These are phyloP conservation scores for Talaromyces sp. DNA, from an alignment of 2,329 filamentous ascomycete genomes.

Conservation along the genomic window DNA sequence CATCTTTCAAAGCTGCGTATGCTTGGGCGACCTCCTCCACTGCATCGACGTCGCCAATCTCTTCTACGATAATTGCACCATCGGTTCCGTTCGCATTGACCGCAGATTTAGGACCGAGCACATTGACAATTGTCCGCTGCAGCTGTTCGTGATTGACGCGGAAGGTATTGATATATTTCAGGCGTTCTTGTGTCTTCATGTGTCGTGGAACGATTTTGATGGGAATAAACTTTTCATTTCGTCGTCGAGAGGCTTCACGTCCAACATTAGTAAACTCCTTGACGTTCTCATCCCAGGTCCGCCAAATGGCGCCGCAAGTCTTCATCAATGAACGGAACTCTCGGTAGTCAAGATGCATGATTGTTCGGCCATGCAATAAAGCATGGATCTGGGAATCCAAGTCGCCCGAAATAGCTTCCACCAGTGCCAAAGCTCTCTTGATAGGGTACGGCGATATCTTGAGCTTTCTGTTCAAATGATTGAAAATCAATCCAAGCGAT, in stretches of 20 bases:
- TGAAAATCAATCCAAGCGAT: slow-evolving; percentile 83
- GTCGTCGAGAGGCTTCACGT: slow-evolving; percentile 85
- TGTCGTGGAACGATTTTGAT: slow-evolving; percentile 93
- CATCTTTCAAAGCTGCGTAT: slow-evolving; percentile 89
- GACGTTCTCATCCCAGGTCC: slow-evolving; percentile 89
- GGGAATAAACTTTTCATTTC: slow-evolving; percentile 97
- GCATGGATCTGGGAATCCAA: slow-evolving; percentile 82
- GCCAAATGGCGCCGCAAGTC: slow-evolving; percentile 80
- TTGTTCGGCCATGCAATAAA: slow-evolving; percentile 76
- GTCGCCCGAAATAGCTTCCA: slow-evolving; percentile 93
- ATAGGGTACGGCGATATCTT: slow-evolving; percentile 96
- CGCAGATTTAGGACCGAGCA: slow-evolving; percentile 73
- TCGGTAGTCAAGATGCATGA: slow-evolving; percentile 88
- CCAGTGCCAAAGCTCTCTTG: slow-evolving; percentile 82
- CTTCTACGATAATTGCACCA: slow-evolving; percentile 73
- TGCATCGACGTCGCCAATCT: slow-evolving; percentile 95
- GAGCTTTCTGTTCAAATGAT: slow-evolving; percentile 95
- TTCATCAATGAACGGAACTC: slow-evolving; percentile 86
- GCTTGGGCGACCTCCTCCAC: slow-evolving; percentile 94
- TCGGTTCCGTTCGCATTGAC: slow-evolving; percentile 48
- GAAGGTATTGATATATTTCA: slow-evolving; percentile 93
- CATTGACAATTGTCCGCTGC: slow-evolving; percentile 91
- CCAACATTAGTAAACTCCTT: slow-evolving; percentile 98
- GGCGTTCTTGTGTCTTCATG: slow-evolving; percentile 78
- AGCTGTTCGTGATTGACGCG: slow-evolving; percentile 96